Base-by-base conservation (phyloP, 306 rosid genomes). In the Cicer pinnatifidum region DNA sequence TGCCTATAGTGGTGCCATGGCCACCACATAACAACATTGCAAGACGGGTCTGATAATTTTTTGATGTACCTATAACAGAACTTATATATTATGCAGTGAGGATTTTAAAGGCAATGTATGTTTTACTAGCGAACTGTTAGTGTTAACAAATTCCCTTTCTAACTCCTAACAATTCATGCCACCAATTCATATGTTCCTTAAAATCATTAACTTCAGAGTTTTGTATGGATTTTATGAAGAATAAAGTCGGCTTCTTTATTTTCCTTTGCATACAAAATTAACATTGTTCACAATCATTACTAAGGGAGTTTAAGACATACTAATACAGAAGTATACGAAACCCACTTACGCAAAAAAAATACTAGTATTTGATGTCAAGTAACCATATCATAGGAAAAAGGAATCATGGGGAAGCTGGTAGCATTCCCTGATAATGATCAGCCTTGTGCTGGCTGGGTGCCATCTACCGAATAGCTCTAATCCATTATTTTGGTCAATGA, bases 391-490 rank as follows among this genome's bases (percentile, higher is more conserved):
- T 28, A 28, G 33, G 33, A 28, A 28, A 28, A 28, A 28, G 33
- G 33, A 28, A 28, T 28, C 33, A 28, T 28, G 33, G 33, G 33
- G 33, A 28, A 28, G 33, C 33, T 28, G 33, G 33, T 28, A 28
- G 33, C 4, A 3, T 28, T 28, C 33, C 33, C 33, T 28, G 4
- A 28, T 28, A 3, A 28, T 28, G 33, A 28, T 28, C 33, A 28
- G 33, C 33, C 33, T 28, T 28, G 33, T 28, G 33, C 33, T 28
- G 33, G 33, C 33, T 28, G 33, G 58, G 58, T 11, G 46, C 39
- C 72, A 60, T 38, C n/a, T 51, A 11, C 46, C 28, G 71, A 75
- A 47, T 12, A 67, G 41, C 23, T 74, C 56, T 23, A 1, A 33
- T 16, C 61, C 52, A 69, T 13, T 38, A 53, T 11, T 62, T 60